Conservation (phyloP, 2,329 filamentous ascomycete genomes). For the Allantophomopsis lycopodina region DNA sequence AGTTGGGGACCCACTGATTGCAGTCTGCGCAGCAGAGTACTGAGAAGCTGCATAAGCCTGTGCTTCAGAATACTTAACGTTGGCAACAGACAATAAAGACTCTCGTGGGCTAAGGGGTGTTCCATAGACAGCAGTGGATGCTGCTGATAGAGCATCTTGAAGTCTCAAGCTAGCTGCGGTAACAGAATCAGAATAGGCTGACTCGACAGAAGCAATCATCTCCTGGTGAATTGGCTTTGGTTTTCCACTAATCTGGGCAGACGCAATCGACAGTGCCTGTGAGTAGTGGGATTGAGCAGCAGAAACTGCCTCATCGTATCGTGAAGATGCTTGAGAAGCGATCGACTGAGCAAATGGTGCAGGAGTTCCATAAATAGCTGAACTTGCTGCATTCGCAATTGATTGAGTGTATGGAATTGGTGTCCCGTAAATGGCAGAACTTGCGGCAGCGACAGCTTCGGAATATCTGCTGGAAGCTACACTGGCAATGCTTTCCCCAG, state of each 20-base stretch:
- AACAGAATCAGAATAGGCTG: slow-evolving; percentile 53
- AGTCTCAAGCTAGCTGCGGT: slow-evolving; percentile 46
- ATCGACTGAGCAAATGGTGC: slow-evolving; percentile 25
- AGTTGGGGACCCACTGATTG: slow-evolving; percentile 45
- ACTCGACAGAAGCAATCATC: slow-evolving; percentile 54
- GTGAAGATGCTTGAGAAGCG: slow-evolving; percentile 29
- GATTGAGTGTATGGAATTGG: slow-evolving; percentile 18
- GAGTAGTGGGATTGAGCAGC: slow-evolving; percentile 55
- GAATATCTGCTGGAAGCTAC: slow-evolving; percentile 38
- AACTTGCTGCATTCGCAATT: slow-evolving; percentile 30
- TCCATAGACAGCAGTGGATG: slow-evolving; percentile 34
- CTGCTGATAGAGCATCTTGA: slow-evolving; percentile 37
- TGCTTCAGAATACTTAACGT: slow-evolving; percentile 53
- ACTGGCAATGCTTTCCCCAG: slow-evolving; percentile 29
- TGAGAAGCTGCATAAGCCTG: slow-evolving; percentile 39
- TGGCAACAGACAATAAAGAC: slow-evolving; percentile 43
- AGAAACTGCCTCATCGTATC: slow-evolving; percentile 51
- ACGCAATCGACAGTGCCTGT: slow-evolving; percentile 53
- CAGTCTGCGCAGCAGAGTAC: slow-evolving; percentile 50
- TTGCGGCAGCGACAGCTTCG: slow-evolving; percentile 43
- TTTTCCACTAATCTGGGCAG: slow-evolving; percentile 52
- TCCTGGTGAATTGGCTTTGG: slow-evolving; percentile 57
- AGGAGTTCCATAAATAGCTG: slow-evolving; percentile 51
- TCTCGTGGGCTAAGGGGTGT: slow-evolving; percentile 20
- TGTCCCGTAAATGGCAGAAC: slow-evolving; percentile 48